A percentile compares a stretch with the other conserved stretches of the same genome.
Conservation (phyloP, 1,139 yeast species). For the Torulaspora pretoriensis region DNA sequence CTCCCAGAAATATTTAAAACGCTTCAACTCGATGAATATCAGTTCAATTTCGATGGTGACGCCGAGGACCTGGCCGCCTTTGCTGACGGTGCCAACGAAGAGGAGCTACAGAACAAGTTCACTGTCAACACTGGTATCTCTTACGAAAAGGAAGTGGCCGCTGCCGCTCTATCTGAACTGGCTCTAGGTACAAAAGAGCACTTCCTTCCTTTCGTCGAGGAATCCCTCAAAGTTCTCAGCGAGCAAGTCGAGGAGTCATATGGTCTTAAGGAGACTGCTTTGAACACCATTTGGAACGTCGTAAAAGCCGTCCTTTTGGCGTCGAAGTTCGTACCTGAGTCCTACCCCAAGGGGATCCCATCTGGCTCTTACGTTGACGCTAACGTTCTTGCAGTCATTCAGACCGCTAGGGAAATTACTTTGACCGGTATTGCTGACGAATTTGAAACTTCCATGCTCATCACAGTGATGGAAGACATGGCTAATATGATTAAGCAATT, state of each 20-base stretch:
- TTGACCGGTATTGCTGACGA: slow-evolving; percentile 66
- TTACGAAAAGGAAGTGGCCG: slow-evolving; percentile 95
- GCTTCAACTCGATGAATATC: slow-evolving; percentile 77
- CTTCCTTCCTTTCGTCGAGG: slow-evolving; percentile 74
- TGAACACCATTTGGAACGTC: slow-evolving; percentile 78
- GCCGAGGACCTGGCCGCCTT: slow-evolving; percentile 39
- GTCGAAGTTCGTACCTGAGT: slow-evolving; percentile 47
- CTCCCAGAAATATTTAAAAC: slow-evolving; percentile 82
- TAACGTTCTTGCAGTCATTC: slow-evolving; percentile 56
- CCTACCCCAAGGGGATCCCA: slow-evolving; percentile 73
- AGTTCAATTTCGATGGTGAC: slow-evolving; percentile 43
- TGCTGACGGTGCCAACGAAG: slow-evolving; percentile 39
- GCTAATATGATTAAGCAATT: slow-evolving; percentile 65
- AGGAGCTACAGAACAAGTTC: slow-evolving; percentile 64
- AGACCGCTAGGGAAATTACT: slow-evolving; percentile 63
- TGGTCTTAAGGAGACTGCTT: slow-evolving; percentile 87
- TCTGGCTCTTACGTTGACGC: slow-evolving; percentile 55
- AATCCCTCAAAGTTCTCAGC: slow-evolving; percentile 58
- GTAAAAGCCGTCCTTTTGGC: slow-evolving; percentile 63
- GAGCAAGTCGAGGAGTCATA: slow-evolving; percentile 82
- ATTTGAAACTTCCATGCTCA: slow-evolving; percentile 77
- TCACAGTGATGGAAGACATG: slow-evolving; percentile 69
- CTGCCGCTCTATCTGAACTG: slow-evolving; percentile 85
- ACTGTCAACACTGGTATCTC: slow-evolving; percentile 93
- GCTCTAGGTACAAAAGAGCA: slow-evolving; percentile 80